Conservation (phyloP, 306 rosid genomes). For the Inga laurina region DNA sequence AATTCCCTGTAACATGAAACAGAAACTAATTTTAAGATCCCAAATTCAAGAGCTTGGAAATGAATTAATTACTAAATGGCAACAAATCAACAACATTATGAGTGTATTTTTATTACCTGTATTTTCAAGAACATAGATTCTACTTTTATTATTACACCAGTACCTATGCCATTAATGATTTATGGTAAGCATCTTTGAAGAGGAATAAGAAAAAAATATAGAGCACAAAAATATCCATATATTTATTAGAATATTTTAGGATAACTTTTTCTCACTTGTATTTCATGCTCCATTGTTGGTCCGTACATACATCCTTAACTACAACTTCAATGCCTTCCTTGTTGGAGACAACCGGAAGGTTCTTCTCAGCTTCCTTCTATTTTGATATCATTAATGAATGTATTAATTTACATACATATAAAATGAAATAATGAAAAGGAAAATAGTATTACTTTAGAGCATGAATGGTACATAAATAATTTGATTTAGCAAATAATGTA, state of each 20-base stretch:
- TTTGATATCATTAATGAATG: not conserved
- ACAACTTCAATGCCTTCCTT: conserved; percentile 49
- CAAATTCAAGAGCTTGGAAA: not conserved
- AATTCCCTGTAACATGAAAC: conserved; percentile 44
- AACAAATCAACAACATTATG: not conserved
- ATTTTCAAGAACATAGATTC: conserved; percentile 71
- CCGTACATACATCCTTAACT: conserved; percentile 52
- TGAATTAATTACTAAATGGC: not conserved
- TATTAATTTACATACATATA: not conserved
- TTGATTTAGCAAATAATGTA: not conserved
- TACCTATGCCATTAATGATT: conserved; percentile 40
- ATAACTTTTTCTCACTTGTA: conserved; percentile 44
- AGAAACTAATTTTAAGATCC: not conserved
- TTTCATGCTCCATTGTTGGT: conserved; percentile 47
- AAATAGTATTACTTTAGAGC: not conserved
- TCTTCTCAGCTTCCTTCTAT: conserved; percentile 65
- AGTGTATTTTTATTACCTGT: conserved; percentile 40
- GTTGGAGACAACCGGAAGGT: conserved; percentile 49
- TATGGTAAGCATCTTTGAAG: not conserved
- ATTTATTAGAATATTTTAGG: not conserved
- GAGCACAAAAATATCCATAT: not conserved
- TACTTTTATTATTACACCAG: conserved; percentile 62
- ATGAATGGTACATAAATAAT: not conserved
- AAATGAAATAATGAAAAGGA: not conserved
- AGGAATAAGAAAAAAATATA: not conserved